Conservation (phyloP, 2,329 filamentous ascomycete species). For the Spiromastix sp. region DNA sequence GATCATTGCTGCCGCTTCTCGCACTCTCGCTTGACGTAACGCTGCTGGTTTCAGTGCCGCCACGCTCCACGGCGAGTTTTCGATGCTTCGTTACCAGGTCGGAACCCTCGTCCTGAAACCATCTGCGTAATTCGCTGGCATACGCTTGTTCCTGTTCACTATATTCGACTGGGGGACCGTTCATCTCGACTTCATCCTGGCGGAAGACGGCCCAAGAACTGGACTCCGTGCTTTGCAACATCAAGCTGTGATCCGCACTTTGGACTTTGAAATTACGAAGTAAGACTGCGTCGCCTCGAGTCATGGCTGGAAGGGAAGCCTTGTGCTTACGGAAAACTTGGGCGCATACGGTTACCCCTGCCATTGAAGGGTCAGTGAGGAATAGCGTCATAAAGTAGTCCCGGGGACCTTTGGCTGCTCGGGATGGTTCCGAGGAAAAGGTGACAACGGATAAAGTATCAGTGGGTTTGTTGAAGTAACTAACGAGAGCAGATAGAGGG, state of each 20-base stretch:
- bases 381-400: constrained; percentile 32
- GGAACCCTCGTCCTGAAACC: constrained; percentile 30
- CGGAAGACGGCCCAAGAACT: constrained; percentile 39
- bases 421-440: constrained; percentile 20
- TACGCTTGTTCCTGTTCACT: constrained; percentile 26
- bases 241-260: constrained; percentile 28
- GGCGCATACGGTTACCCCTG: constrained; percentile 26
- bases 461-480: constrained; percentile 29
- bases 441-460: constrained; percentile 35
- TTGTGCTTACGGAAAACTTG: constrained; percentile 34
- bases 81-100: constrained; percentile 24
- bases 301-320: constrained; percentile 26
- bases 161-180: constrained; percentile 32
- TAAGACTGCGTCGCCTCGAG: constrained; percentile 32
- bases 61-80: constrained; percentile 15
- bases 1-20: not conserved
- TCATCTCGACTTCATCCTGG: constrained; percentile 17
- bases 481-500: constrained; percentile 31
- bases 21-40: constrained; percentile 22
- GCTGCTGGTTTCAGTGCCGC: constrained; percentile 20
- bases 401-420: constrained; percentile 26
- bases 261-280: constrained; percentile 38
- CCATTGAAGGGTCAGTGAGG: constrained; percentile 35
- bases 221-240: constrained; percentile 30
- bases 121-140: constrained; percentile 26